Evolutionary conservation across 169 alveolate species (phyloP).

Genomic region (Eimeria falciformis): DNA sequence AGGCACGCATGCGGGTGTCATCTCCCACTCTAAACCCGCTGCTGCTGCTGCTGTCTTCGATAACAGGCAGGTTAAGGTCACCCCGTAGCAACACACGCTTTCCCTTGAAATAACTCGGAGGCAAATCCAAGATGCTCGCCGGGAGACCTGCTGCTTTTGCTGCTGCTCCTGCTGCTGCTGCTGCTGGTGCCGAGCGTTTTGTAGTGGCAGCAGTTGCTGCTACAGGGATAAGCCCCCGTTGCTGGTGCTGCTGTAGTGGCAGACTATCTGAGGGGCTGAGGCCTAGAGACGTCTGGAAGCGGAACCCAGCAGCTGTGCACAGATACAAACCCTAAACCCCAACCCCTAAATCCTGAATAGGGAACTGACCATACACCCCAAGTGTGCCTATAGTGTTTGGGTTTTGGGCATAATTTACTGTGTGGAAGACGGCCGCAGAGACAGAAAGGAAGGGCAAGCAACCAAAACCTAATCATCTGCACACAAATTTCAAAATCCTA

Average conservation of each 20-base stretch:
- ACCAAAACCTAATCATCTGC: constrained; percentile 45
- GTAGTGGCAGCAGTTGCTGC: constrained; percentile 5
- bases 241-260: constrained; percentile 52
- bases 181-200: background rate
- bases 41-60: constrained; percentile 84
- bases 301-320: constrained; percentile 25
- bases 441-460: background rate
- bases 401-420: constrained; percentile 21
- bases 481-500: background rate
- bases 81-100: constrained; percentile 95
- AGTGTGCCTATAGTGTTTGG: background rate
- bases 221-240: background rate
- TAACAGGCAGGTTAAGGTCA: constrained; percentile 97
- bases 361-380: background rate
- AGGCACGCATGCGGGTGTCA: constrained; percentile 93
- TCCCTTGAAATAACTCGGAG: constrained; percentile 77
- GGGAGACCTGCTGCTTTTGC: constrained; percentile 47
- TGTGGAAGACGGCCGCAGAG: constrained; percentile 10
- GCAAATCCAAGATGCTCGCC: constrained; percentile 8
- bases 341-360: background rate
- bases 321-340: constrained; percentile 39
- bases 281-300: background rate
- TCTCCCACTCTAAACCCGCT: constrained; percentile 84
- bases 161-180: constrained; percentile 1
- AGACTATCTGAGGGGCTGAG: background rate